Evolutionary conservation across 139 green algal species (phyloP).

Genomic region (Nannochloris sp.): DNA sequence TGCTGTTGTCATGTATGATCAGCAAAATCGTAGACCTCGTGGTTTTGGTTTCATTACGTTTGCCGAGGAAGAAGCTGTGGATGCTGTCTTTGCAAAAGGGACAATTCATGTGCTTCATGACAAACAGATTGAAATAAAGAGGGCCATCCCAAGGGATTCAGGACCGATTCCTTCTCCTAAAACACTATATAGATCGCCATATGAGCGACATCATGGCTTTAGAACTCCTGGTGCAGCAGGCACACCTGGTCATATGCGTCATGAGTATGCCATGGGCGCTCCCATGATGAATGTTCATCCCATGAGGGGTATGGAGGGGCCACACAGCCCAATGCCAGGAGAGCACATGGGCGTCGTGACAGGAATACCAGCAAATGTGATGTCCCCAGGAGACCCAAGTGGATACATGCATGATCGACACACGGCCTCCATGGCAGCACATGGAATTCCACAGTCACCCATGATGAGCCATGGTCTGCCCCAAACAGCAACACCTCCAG

Average conservation of each 20-base stretch:
- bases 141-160: conserved; percentile 75
- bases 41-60: conserved; percentile 98
- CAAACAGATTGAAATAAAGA: conserved; percentile 92
- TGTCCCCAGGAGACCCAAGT: background rate
- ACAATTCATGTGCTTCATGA: conserved; percentile 84
- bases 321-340: background rate
- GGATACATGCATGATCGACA: background rate
- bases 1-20: conserved; percentile 92
- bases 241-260: background rate
- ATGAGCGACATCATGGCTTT: background rate
- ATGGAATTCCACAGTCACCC: background rate
- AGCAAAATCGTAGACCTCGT: conserved; percentile 80
- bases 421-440: background rate
- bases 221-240: background rate
- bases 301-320: background rate
- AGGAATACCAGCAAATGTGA: conserved; percentile 6
- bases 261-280: background rate
- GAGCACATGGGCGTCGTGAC: background rate
- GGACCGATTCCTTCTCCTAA: conserved; percentile 43
- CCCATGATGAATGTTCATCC: background rate
- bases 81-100: conserved; percentile 69
- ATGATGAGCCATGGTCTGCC: background rate
- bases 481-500: background rate
- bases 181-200: background rate
- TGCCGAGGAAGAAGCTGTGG: conserved; percentile 72